A percentile compares a stretch with the other conserved stretches of the same genome.
phyloP scores from a whole-genome alignment of 1,284 basidiomycete species.

The Apiotrichum mycotoxinovorans region DNA sequence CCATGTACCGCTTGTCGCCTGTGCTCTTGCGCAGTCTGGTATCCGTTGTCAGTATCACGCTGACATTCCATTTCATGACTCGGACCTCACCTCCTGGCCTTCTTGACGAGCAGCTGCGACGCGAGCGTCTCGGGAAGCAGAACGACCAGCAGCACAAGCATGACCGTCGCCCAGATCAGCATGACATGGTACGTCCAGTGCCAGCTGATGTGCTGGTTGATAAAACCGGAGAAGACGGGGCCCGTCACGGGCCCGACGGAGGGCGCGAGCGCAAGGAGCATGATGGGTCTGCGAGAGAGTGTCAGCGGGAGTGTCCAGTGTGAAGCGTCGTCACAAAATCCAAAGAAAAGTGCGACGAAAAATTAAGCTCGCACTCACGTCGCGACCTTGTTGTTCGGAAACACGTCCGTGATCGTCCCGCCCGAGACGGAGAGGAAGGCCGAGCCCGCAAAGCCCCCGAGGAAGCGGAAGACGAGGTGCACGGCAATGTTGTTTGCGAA shows the following conservation, averaged over 20 bases:
- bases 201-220: constrained; percentile 12
- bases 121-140: constrained; percentile 31
- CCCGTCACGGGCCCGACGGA: constrained; percentile 20
- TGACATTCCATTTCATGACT: too few relatives aligned
- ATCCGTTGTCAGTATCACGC: too few relatives aligned
- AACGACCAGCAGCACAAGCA: constrained; percentile 16
- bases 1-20: neutral
- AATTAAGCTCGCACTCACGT: neutral
- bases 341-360: neutral
- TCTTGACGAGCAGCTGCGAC: constrained; percentile 22
- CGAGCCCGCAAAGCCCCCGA: neutral
- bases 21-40: neutral
- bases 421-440: neutral
- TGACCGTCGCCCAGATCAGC: constrained; percentile 22
- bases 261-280: neutral
- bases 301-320: too few relatives aligned
- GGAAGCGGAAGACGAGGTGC: neutral
- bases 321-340: neutral
- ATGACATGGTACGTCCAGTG: constrained; percentile 30
- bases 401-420: neutral
- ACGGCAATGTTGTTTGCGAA: neutral
- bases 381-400: too few relatives aligned
- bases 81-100: constrained; percentile 13
- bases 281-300: too few relatives aligned
- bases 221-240: constrained; percentile 25